Conservation (phyloP, 2,329 filamentous ascomycete species). For the Diplocarpon rosae region DNA sequence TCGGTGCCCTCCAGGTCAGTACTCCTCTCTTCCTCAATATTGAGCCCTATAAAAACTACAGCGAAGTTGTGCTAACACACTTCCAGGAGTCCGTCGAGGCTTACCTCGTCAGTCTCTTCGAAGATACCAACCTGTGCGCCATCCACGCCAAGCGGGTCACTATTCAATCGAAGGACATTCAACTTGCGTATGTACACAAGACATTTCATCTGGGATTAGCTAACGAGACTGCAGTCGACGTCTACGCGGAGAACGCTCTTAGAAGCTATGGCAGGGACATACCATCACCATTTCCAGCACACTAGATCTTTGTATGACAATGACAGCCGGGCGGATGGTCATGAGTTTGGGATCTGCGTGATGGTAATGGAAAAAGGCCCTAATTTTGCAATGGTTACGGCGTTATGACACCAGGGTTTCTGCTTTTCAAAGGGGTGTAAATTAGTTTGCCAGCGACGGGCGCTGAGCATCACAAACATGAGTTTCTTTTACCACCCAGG, state of each 20-base stretch:
- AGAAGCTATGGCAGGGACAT: slow-evolving; percentile 29
- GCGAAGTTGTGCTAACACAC: no score
- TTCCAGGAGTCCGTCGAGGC: slow-evolving; percentile 82
- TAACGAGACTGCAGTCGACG: slow-evolving; percentile 41
- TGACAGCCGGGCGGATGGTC: slow-evolving; percentile 1
- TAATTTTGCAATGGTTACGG: slow-evolving; percentile 21
- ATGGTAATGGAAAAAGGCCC: slow-evolving; percentile 21
- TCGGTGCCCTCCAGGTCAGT: slow-evolving; percentile 68
- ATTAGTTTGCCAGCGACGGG: slow-evolving; percentile 20
- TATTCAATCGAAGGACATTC: slow-evolving; percentile 49
- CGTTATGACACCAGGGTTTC: slow-evolving; percentile 13
- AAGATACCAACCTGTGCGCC: slow-evolving; percentile 52
- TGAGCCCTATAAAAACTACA: no score
- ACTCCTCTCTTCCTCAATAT: no score
- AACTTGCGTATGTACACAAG: slow-evolving; percentile 34
- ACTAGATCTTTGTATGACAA: slow-evolving; percentile 8
- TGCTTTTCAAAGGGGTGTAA: slow-evolving; percentile 6
- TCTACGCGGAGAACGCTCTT: slow-evolving; percentile 88
- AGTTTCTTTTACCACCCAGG: no score
- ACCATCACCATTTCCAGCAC: slow-evolving; percentile 8
- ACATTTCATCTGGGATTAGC: not conserved
- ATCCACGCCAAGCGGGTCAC: slow-evolving; percentile 99
- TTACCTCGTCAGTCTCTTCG: slow-evolving; percentile 58
- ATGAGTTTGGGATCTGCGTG: slow-evolving; percentile 7
- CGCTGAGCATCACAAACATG: slow-evolving; percentile 22